Evolutionary conservation across 495 filamentous ascomycete species (phyloP).

Genomic region (Hapsidospora chrysogenum): DNA sequence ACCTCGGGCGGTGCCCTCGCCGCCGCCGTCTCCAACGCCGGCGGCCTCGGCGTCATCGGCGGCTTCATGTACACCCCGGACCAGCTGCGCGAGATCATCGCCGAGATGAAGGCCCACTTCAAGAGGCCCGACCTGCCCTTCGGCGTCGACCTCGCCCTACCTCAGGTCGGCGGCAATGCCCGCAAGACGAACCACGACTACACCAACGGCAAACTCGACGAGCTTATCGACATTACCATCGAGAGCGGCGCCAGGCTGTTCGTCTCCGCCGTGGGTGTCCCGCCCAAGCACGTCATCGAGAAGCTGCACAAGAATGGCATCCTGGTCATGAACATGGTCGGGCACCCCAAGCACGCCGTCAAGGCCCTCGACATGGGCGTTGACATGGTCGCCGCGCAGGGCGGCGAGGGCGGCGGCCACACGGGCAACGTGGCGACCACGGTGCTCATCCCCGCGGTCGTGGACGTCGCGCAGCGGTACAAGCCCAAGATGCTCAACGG

Average conservation of each 20-base stretch:
- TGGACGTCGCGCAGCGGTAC: conserved; percentile 52
- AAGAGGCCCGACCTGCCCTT: conserved; percentile 49
- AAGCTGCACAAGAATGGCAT: conserved; percentile 58
- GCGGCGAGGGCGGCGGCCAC: conserved; percentile 69
- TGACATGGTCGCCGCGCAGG: conserved; percentile 78
- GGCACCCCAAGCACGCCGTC: conserved; percentile 67
- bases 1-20: conserved; percentile 62
- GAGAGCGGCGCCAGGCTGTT: conserved; percentile 63
- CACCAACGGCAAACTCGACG: conserved; percentile 66
- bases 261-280: conserved; percentile 69
- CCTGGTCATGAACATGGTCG: conserved; percentile 92
- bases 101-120: conserved; percentile 62
- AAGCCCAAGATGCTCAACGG: conserved; percentile 28
- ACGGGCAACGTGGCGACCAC: conserved; percentile 61
- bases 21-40: conserved; percentile 74
- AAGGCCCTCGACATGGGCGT: conserved; percentile 69
- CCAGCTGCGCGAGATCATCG: conserved; percentile 64
- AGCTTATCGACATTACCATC: conserved; percentile 67
- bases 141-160: conserved; percentile 75
- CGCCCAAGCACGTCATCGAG: conserved; percentile 50
- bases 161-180: conserved; percentile 63
- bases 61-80: conserved; percentile 71
- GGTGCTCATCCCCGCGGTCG: conserved; percentile 56
- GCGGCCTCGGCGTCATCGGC: conserved; percentile 71
- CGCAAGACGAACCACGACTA: conserved; percentile 87